These are phyloP conservation scores for Boletus pseudopeckii DNA, from an alignment of 768 basidiomycete species.

Conservation along the genomic window DNA sequence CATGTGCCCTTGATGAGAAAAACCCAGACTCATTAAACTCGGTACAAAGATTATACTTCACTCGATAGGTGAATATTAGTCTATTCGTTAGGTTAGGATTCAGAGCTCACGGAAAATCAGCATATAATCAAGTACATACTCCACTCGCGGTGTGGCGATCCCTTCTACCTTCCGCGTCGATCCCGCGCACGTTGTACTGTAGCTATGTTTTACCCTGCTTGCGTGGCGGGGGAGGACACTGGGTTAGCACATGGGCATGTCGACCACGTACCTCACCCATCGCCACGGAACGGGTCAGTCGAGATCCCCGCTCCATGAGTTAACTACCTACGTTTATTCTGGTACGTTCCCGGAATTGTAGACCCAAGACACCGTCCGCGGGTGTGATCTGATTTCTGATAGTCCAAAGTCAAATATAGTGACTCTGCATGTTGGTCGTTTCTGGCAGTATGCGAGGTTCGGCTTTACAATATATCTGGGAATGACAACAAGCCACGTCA, in stretches of 20 bases:
- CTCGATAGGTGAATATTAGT: no score
- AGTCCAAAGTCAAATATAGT: not conserved
- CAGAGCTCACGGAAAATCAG: not conserved
- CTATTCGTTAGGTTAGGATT: not conserved
- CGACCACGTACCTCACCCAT: not conserved
- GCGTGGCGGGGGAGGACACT: not conserved
- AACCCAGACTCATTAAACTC: not conserved
- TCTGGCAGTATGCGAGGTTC: not conserved
- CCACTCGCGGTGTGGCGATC: not conserved
- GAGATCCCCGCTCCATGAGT: not conserved
- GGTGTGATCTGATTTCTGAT: not conserved
- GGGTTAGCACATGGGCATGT: not conserved
- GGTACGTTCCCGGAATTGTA: not conserved
- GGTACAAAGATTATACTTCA: not conserved
- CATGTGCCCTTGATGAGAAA: not conserved
- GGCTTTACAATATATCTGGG: not conserved
- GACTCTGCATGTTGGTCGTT: not conserved
- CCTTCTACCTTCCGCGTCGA: not conserved
- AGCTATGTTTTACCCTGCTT: not conserved
- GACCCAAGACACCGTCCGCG: not conserved
- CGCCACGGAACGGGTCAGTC: not conserved
- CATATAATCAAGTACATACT: not conserved
- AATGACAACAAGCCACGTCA: not conserved
- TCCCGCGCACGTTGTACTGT: constrained; percentile 1
- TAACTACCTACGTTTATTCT: not conserved